Percentiles rank a stretch among this genome's conserved stretches.
Evolutionary conservation across 1,284 basidiomycete genomes (phyloP).

Genomic region (Leccinum glutinopallens): DNA sequence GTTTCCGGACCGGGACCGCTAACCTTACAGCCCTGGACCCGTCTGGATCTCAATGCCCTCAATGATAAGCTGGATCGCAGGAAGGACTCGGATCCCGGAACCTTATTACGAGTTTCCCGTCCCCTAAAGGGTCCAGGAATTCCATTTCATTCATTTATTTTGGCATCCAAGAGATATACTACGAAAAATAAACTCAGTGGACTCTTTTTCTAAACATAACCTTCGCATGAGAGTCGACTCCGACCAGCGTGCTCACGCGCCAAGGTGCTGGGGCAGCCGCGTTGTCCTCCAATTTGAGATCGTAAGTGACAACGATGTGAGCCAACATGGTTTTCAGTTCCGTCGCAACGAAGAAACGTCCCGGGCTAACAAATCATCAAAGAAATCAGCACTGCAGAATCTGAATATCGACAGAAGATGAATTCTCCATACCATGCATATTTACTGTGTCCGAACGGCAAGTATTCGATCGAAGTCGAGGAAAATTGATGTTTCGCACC

Average conservation of each 20-base stretch:
- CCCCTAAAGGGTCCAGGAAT: not conserved
- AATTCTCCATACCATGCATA: not conserved
- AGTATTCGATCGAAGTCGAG: not conserved
- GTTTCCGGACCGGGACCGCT: too few relatives aligned
- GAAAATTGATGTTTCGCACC: conserved; percentile 1
- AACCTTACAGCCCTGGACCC: too few relatives aligned
- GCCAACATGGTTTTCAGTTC: not conserved
- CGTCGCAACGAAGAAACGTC: not conserved
- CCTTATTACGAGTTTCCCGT: too few relatives aligned
- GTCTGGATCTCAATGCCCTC: too few relatives aligned
- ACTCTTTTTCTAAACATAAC: not conserved
- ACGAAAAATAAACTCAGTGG: not conserved
- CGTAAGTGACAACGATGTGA: not conserved
- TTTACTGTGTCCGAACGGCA: not conserved
- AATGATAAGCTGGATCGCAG: too few relatives aligned
- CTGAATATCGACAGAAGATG: not conserved
- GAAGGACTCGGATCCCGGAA: too few relatives aligned
- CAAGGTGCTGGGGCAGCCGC: not conserved
- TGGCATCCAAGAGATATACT: not conserved
- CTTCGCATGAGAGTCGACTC: not conserved
- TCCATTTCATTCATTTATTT: not conserved
- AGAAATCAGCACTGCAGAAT: not conserved
- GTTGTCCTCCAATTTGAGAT: not conserved
- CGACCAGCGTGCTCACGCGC: not conserved
- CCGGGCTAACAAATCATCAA: not conserved